Conservation (phyloP, 192 early-diverging fungal genomes). For the Coemansia sp. region DNA sequence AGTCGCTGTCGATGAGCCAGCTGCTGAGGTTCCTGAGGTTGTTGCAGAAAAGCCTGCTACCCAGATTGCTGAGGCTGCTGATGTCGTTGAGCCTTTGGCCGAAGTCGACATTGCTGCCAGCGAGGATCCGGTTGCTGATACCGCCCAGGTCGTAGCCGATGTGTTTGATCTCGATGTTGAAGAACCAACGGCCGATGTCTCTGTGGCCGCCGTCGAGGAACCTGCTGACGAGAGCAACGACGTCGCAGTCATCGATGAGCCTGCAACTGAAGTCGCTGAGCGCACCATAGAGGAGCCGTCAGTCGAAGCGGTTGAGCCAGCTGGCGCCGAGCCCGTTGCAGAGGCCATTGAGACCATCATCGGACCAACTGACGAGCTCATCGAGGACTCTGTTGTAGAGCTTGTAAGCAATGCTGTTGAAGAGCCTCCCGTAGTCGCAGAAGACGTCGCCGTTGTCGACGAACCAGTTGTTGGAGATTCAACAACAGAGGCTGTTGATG, state of each 20-base stretch:
- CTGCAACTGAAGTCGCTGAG: not conserved
- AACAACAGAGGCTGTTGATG: not conserved
- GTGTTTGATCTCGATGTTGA: not conserved
- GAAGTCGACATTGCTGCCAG: not conserved
- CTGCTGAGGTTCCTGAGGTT: not conserved
- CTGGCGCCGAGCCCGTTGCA: not conserved
- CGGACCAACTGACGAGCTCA: not conserved
- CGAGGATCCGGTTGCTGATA: not conserved
- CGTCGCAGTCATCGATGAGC: not conserved
- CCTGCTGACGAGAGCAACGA: not conserved
- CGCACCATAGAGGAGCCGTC: too few relatives aligned
- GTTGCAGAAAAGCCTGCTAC: not conserved
- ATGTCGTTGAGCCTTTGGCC: not conserved
- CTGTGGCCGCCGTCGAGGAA: not conserved
- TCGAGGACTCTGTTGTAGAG: not conserved
- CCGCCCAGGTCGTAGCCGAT: not conserved
- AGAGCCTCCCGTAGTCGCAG: not conserved
- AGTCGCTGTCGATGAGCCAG: not conserved
- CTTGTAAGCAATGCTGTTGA: not conserved
- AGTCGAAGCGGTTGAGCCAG: not conserved
- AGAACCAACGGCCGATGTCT: slow-evolving; percentile 6
- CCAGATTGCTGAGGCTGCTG: not conserved
- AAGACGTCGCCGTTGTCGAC: not conserved
- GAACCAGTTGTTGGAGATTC: not conserved
- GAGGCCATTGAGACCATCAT: too few relatives aligned